Evolutionary conservation across 495 filamentous ascomycete genomes (phyloP).

Genomic region (Thozetella sp.): DNA sequence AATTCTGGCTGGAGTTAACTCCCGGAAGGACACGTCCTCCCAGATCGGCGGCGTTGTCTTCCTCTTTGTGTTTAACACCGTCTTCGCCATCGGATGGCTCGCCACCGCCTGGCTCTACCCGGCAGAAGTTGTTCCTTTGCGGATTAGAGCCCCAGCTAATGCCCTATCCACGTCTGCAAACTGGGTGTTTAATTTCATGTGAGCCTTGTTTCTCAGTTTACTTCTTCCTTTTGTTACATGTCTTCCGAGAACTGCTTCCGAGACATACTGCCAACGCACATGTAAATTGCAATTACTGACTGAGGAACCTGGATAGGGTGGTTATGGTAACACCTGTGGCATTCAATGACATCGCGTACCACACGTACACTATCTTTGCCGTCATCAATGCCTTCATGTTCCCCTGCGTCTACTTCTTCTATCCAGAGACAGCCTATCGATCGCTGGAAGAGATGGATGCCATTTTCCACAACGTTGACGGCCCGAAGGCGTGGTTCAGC

Average conservation of each 20-base stretch:
- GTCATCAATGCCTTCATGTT: conserved; percentile 75
- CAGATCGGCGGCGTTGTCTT: conserved; percentile 54
- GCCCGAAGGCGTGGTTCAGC: conserved; percentile 51
- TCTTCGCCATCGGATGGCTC: conserved; percentile 78
- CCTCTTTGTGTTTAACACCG: conserved; percentile 75
- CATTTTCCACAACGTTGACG: conserved; percentile 66
- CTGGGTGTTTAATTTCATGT: conserved; percentile 64
- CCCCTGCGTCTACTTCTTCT: conserved; percentile 73
- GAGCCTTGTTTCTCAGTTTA: too few relatives aligned
- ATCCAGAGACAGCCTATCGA: conserved; percentile 73
- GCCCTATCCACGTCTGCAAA: conserved; percentile 69
- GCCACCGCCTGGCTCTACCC: conserved; percentile 75
- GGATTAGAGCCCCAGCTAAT: conserved; percentile 74
- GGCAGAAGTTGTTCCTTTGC: conserved; percentile 72
- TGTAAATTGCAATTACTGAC: too few relatives aligned
- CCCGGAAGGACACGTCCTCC: conserved; percentile 25
- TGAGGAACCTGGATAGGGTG: too few relatives aligned
- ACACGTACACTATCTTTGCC: conserved; percentile 81
- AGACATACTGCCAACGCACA: too few relatives aligned
- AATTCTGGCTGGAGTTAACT: conserved; percentile 55
- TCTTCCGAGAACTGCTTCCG: too few relatives aligned
- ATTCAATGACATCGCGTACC: conserved; percentile 67
- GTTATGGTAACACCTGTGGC: conserved; percentile 74
- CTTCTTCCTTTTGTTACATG: too few relatives aligned
- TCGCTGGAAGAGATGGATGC: conserved; percentile 76